A percentile compares a stretch with the other conserved stretches of the same genome.
Evolutionary conservation across 2,329 filamentous ascomycete species (phyloP).

Genomic region (Pestalotiopsis sp.): DNA sequence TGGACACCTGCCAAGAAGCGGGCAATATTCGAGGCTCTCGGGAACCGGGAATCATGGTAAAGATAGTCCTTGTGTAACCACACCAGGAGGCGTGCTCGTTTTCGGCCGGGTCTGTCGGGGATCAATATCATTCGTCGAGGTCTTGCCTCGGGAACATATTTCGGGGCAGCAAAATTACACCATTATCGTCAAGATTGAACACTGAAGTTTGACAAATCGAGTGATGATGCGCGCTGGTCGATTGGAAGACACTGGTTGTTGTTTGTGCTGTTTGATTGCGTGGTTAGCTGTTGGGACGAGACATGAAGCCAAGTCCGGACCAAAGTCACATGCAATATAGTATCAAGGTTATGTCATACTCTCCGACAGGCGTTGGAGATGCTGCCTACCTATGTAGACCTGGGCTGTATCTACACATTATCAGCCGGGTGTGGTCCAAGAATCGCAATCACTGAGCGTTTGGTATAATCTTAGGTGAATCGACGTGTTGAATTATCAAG

Average conservation of each 20-base stretch:
- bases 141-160: background rate
- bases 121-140: background rate
- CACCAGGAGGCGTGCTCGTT: background rate
- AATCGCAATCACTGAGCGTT: background rate
- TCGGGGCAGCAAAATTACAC: background rate
- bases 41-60: background rate
- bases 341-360: too few species aligned
- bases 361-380: too few species aligned
- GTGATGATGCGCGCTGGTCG: background rate
- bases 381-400: too few species aligned
- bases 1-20: too few species aligned
- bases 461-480: background rate
- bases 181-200: background rate
- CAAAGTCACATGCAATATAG: too few species aligned
- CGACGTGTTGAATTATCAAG: background rate
- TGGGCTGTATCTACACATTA: too few species aligned
- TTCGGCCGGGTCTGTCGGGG: background rate
- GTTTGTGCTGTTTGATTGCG: too few species aligned
- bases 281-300: too few species aligned
- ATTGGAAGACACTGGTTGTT: too few species aligned
- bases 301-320: too few species aligned
- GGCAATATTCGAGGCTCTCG: background rate
- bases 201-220: background rate
- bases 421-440: too few species aligned
- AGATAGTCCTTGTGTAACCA: background rate